phyloP scores from a whole-genome alignment of 768 basidiomycete genomes.

The Leucocoprinus leucothites region DNA sequence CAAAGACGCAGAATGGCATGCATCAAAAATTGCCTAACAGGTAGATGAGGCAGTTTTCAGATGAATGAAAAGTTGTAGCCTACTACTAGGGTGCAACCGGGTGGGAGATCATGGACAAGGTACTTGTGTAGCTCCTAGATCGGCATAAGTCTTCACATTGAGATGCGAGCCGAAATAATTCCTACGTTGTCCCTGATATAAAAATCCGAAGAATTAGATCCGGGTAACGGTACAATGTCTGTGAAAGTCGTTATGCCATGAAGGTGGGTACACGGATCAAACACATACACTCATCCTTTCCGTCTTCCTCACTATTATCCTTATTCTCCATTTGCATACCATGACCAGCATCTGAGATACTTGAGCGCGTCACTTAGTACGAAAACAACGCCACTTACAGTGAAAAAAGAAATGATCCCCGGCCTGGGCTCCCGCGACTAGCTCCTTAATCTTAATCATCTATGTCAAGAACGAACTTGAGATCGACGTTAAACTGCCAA shows the following conservation, averaged over 20 bases:
- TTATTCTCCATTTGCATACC: slow-evolving; percentile 39
- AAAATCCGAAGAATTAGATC: slow-evolving; percentile 3
- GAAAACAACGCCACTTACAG: slow-evolving; percentile 39
- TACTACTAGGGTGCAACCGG: no score
- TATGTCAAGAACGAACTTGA: no score
- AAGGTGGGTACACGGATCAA: no score
- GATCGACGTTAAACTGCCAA: no score
- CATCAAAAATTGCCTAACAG: slow-evolving; percentile 34
- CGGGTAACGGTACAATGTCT: no score
- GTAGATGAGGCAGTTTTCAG: no score
- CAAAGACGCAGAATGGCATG: slow-evolving; percentile 39
- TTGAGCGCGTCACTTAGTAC: neutral
- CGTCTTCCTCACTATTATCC: slow-evolving; percentile 46
- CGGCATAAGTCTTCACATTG: no score
- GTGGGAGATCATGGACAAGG: no score
- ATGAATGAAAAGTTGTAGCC: no score
- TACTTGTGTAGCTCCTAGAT: no score
- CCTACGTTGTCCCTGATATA: slow-evolving; percentile 36
- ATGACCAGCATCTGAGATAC: slow-evolving; percentile 43
- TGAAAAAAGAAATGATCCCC: slow-evolving; percentile 58
- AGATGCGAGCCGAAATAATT: neutral
- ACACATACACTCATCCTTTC: slow-evolving; percentile 48
- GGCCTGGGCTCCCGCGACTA: slow-evolving; percentile 39
- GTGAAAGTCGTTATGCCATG: neutral
- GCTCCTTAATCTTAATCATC: slow-evolving; percentile 37